phyloP scores from a whole-genome alignment of 1,284 basidiomycete species.

The Pascua sp. region DNA sequence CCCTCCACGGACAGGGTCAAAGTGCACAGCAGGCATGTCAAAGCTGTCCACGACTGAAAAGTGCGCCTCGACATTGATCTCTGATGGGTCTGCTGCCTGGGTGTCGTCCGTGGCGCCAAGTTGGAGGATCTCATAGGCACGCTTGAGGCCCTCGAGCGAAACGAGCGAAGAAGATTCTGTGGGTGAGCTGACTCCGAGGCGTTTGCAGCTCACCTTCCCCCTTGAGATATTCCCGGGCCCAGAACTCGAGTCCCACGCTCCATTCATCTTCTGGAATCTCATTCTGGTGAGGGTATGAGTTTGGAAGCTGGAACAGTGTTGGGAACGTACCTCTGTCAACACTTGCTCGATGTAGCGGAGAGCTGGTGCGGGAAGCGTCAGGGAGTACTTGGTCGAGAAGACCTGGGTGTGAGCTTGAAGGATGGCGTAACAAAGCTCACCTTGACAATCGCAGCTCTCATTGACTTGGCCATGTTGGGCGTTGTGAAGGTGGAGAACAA shows the following conservation, averaged over 20 bases:
- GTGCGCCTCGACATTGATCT: slow-evolving; percentile 78
- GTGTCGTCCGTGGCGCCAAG: slow-evolving; percentile 57
- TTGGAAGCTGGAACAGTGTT: neutral
- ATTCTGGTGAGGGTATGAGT: slow-evolving; percentile 48
- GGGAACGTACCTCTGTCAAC: slow-evolving; percentile 36
- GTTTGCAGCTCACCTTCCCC: slow-evolving; percentile 68
- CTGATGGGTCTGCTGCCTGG: slow-evolving; percentile 55
- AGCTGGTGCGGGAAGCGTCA: slow-evolving; percentile 47
- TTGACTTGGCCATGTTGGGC: slow-evolving; percentile 35
- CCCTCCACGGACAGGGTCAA: slow-evolving; percentile 66
- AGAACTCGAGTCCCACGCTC: slow-evolving; percentile 66
- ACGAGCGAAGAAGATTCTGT: slow-evolving; percentile 38
- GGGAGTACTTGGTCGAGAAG: slow-evolving; percentile 50
- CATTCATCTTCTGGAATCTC: slow-evolving; percentile 60
- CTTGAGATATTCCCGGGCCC: slow-evolving; percentile 85
- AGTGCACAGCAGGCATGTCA: slow-evolving; percentile 88
- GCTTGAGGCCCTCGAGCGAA: slow-evolving; percentile 58
- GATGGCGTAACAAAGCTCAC: slow-evolving; percentile 22
- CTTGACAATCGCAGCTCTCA: slow-evolving; percentile 49
- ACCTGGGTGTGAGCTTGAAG: slow-evolving; percentile 33
- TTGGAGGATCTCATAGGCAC: slow-evolving; percentile 78
- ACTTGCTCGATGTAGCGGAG: slow-evolving; percentile 48
- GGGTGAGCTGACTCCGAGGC: neutral
- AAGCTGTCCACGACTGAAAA: slow-evolving; percentile 84
- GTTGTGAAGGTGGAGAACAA: neutral